Base-by-base conservation (phyloP, 352 stramenopile species). In the Sclerospora graminicola region DNA sequence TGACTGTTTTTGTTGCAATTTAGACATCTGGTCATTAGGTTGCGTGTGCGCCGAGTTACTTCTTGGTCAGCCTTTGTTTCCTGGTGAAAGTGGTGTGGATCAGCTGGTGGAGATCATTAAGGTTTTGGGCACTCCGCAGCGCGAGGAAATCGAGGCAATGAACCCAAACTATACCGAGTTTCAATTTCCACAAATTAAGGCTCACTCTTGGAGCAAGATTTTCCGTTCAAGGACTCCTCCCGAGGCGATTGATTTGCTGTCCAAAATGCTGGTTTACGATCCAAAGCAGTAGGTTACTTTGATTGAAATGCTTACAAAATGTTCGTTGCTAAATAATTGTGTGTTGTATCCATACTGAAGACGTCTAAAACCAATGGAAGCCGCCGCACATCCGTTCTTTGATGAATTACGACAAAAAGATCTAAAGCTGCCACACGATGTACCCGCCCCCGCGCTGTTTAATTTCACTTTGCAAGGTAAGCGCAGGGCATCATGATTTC, bases 101-200 rank as follows among this genome's bases (percentile, higher is more conserved):
- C 96, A 99, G 68, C 73, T 99, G 26, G 96, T 99, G 5, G 97
- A 99, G 66, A 99, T 99, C 53, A 99, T 99, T 69, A 99, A 99
- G 60, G 84, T 99, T 11, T 69, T 99, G 13, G 97, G 96, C 26
- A 99, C 96, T 20, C 97, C 97, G 5, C 97, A 97, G 45, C 80
- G 94, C 30, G 94, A 99, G 60, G 94, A 99, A 67, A 98, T 99
- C 32, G 71, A 93, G 53, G 84, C 87, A 15, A 99, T 99, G 96
- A 99, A 99, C 65, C 95, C 94, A 5, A 98, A 98, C 63, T 99
- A 99, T 68, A 98, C 95, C 29, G 95, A 98, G 68, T 99, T 99
- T 63, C 98, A 99, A 65, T 99, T 99, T 60, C 97, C 97, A 19
- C 94, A 99, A 57, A 99, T 99, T 75, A 96, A 97, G 60, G 94